Base-by-base conservation (phyloP, 805 yeast genomes). In the Kluyveromyces lactis region DNA sequence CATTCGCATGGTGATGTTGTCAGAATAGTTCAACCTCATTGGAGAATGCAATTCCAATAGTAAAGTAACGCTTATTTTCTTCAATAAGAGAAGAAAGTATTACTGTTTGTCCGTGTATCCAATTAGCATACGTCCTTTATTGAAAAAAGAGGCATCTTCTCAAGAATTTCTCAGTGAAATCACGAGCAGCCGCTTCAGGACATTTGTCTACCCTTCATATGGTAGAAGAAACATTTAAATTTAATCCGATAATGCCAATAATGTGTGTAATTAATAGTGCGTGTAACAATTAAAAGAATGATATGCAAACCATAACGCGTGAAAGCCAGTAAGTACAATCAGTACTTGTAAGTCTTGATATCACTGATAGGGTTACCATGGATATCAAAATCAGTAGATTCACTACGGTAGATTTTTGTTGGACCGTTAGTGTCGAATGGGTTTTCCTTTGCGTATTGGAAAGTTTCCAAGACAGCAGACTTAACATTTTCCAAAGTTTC, bases 401-500 rank as follows among this genome's bases (percentile, higher is more conserved):
- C 62, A 41, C 67, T 62, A 52, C 71, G 65, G 56, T 67, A 67
- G 54, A 67, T 64, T 50, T 66, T 62, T 37, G 68, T 66, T 29
- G 75, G 73, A 41, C 75, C 76, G 46, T 63, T 66, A 40, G 66
- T 61, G 46, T 59, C 55, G 52, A 66, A 72, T 24, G 86, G 86
- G 47, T 75, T 66, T 33, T 54, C 56, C 47, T 68, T 57, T 1
- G 86, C 72, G 45, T 72, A 66, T 40, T 75, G 70, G 49, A 63
- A 69, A 27, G 81, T 68, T 54, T 81, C 86, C 26, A 66, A 51
- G 15, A 83, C 61, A 2, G 80, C 80, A 33, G 56, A 53, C 51
- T 80, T 81, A 36, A 82, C 66, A 35, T 64, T 67, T 39, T 75
- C 81, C 35, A 80, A 59, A 21, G 81, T 69, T 33, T 70, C 75